Evolutionary conservation across 78 protist genomes (phyloP).

Genomic region (Cavenderia fasciculata): DNA sequence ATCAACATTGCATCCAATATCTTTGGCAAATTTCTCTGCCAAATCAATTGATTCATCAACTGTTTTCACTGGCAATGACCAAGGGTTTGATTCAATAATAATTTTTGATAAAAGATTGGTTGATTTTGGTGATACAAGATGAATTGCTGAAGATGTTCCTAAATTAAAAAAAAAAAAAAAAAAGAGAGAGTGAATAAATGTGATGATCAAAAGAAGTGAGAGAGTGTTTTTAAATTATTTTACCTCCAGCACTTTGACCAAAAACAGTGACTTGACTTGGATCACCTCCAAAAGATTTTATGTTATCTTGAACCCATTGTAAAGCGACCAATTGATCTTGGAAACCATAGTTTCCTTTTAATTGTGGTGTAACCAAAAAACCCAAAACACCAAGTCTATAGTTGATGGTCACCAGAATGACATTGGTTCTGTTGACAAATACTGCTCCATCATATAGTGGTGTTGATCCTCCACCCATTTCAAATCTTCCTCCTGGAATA

Average conservation of each 20-base stretch:
- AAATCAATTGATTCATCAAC: not conserved
- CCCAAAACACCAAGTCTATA: conserved; percentile 77
- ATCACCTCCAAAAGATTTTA: conserved; percentile 92
- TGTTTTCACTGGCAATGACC: conserved; percentile 47
- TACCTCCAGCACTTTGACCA: conserved; percentile 92
- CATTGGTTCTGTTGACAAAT: conserved; percentile 23
- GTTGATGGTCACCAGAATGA: conserved; percentile 44
- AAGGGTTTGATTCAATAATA: conserved; percentile 66
- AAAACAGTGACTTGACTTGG: conserved; percentile 82
- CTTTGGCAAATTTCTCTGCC: conserved; percentile 23
- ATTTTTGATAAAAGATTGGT: conserved; percentile 13
- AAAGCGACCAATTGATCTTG: conserved; percentile 85
- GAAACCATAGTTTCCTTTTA: conserved; percentile 86
- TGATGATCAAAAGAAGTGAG: not conserved
- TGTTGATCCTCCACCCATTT: not conserved
- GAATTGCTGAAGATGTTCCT: conserved; percentile 18
- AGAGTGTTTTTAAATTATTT: too few species aligned
- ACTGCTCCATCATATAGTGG: conserved; percentile 49
- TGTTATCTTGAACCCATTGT: conserved; percentile 89
- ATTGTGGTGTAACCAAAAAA: conserved; percentile 4
- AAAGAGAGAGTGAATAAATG: too few species aligned
- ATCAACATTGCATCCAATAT: conserved; percentile 42
- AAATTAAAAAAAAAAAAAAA: too few species aligned
- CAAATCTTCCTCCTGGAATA: conserved; percentile 73
- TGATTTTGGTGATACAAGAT: conserved; percentile 39